phyloP scores from a whole-genome alignment of 2,329 filamentous ascomycete species.

The Colletotrichum sp. region DNA sequence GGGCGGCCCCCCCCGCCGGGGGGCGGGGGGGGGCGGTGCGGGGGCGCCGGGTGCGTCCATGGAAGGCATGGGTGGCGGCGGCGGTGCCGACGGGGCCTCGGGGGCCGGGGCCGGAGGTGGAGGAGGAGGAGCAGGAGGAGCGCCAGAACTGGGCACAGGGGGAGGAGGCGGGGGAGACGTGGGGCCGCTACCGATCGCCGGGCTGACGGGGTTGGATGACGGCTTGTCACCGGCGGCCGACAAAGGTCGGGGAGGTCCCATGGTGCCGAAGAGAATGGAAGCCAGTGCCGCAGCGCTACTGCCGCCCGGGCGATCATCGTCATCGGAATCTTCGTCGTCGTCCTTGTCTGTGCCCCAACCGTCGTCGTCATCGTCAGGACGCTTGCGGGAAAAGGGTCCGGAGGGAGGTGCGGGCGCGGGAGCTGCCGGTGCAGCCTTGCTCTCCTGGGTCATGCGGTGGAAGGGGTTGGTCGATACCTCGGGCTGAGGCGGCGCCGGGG shows the following conservation, averaged over 20 bases:
- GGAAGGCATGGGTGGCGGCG: constrained; percentile 36
- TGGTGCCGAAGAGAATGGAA: constrained; percentile 94
- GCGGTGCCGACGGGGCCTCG: constrained; percentile 27
- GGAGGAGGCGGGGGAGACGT: constrained; percentile 39
- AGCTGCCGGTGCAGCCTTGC: constrained; percentile 41
- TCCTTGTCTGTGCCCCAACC: constrained; percentile 85
- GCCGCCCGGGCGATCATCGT: constrained; percentile 78
- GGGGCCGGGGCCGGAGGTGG: constrained; percentile 27
- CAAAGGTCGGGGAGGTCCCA: constrained; percentile 89
- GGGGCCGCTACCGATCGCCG: constrained; percentile 41
- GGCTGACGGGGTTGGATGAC: constrained; percentile 41
- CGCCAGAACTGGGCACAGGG: constrained; percentile 25
- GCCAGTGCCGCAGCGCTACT: constrained; percentile 90
- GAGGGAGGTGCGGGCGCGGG: constrained; percentile 48
- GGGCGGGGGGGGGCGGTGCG: no score
- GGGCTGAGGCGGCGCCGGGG: constrained; percentile 39
- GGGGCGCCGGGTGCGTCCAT: constrained; percentile 34
- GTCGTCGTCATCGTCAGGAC: constrained; percentile 66
- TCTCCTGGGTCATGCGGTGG: constrained; percentile 79
- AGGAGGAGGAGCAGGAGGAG: constrained; percentile 33
- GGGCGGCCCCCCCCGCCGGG: no score
- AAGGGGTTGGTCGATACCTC: constrained; percentile 92
- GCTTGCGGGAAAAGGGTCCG: constrained; percentile 57
- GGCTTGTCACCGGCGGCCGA: constrained; percentile 80
- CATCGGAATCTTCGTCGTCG: constrained; percentile 68